Evolutionary conservation across 2,329 filamentous ascomycete genomes (phyloP), one percentile per base, ranked within the genome.

Genomic region (Ploettnerulaceae sp.): DNA sequence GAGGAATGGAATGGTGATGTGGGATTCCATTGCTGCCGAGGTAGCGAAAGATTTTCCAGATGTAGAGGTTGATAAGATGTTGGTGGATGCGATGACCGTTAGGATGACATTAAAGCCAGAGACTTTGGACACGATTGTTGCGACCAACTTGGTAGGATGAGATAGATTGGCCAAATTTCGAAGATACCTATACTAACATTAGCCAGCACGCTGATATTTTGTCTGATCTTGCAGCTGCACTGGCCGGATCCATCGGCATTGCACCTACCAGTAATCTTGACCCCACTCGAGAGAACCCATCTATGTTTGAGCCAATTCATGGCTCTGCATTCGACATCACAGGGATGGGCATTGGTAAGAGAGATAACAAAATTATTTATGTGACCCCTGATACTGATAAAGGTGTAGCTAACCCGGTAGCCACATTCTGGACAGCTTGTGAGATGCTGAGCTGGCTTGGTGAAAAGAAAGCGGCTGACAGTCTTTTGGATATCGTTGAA

Each of bases 161-260:
- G 22, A 20, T 43, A 12, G 14, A 14, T 1, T 38, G n/a, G 2
- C 4, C 6, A 4, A 26, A 22, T 6, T 37, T 3, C 32, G 11
- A 18, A 28, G 14, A 34, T 4, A 37, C 5, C 5, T 21, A 9
- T 15, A 7, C 31, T 47, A 22, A 41, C 20, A 7, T 17, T 11
- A n/a, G 8, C 14, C n/a, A 47, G 20, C 71, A 73, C 51, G 81
- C 79, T 5, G 82, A 86, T 52, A 84, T 86, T 39, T 72, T 87
- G 4, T 84, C 81, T 0, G 83, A 87, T 57, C 69, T 87, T 15
- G 84, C 82, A 5, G 82, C 84, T 11, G 81, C 82, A 0, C 68
- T 86, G 5, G 82, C 82, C 2, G 83, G 83, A 0, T 82, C 76
- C 2, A 86, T 87, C 50, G 82, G 84, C 7, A 86, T 88, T 48